Base-by-base conservation (phyloP, 2,329 filamentous ascomycete genomes). In the Anthostomella pinea region DNA sequence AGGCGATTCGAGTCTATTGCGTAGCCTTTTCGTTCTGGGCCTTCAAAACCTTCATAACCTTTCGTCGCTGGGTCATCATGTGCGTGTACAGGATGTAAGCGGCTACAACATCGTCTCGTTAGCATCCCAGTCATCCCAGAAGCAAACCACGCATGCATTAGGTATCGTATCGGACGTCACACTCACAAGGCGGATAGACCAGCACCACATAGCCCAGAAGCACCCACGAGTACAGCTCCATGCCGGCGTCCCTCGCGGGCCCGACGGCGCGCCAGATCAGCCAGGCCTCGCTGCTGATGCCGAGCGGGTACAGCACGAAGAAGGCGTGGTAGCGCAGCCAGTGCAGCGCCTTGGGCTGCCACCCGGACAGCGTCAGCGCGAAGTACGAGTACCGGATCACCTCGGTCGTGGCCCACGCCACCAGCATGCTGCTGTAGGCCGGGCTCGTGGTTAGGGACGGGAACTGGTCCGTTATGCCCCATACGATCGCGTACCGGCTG, bases 311-410 rank as follows among this genome's bases (percentile, higher is more conserved):
- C 15, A 98, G 77, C 23, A 96, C 68, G 54, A 87, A 88, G 67
- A 98, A 98, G 6, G 87, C 89, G 63, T 94, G 95, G 66, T 96
- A 90, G 53, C 89, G 75, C 64, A 94, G 69, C 85, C 88, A 95
- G 23, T 79, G 80, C 58, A 95, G 74, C 41, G 73, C 68, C 1
- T 55, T 60, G 0, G 89, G 87, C 19, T 85, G 77, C 41, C 66
- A 59, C 18, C 77, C 73, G 46, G 20, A 43, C 24, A 93, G 75
- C 52, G 79, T 81, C 54, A 89, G 73, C 22, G 86, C 85, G 61
- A 97, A 97, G 73, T 87, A 98, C 30, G 79, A 77, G 74, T 98
- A 98, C 36, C 93, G 83, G 54, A 96, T 84, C 35, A 95, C 85
- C 68, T 98, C 93, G 43, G 93, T 96, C 41, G 87, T 64, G 47